A percentile compares a stretch with the other conserved stretches of the same genome.
phyloP scores from a whole-genome alignment of 805 yeast species.

The Candida taoyuanica region DNA sequence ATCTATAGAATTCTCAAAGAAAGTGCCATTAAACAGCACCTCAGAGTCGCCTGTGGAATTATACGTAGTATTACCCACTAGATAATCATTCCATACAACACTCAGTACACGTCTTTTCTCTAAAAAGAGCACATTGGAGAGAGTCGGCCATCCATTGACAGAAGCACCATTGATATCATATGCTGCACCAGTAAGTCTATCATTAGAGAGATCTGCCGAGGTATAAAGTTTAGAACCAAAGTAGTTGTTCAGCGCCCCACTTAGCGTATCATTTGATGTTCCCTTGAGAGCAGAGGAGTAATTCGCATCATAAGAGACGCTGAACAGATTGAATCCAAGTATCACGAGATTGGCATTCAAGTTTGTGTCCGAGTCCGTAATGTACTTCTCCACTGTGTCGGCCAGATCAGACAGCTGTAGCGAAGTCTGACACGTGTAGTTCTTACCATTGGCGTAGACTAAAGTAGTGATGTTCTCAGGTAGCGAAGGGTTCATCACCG shows the following conservation, averaged over 20 bases:
- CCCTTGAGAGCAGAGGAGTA: neutral
- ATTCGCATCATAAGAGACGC: slow-evolving; percentile 3
- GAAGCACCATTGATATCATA: slow-evolving; percentile 15
- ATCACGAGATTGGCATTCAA: slow-evolving; percentile 41
- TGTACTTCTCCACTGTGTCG: slow-evolving; percentile 29
- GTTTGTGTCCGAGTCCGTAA: slow-evolving; percentile 40
- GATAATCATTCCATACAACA: slow-evolving; percentile 28
- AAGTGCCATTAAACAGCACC: slow-evolving; percentile 21
- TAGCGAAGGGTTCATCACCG: slow-evolving; percentile 22
- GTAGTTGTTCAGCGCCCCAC: slow-evolving; percentile 17
- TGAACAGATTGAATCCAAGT: slow-evolving; percentile 35
- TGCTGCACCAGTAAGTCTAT: slow-evolving; percentile 20
- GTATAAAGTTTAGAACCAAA: slow-evolving; percentile 27
- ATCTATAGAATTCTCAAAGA: slow-evolving; percentile 5
- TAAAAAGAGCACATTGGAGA: slow-evolving; percentile 32
- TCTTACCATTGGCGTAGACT: slow-evolving; percentile 13
- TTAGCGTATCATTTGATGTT: slow-evolving; percentile 22
- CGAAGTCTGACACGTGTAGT: slow-evolving; percentile 23
- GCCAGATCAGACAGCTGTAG: slow-evolving; percentile 27
- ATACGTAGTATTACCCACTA: slow-evolving; percentile 30
- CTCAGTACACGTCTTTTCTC: slow-evolving; percentile 34
- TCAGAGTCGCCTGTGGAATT: slow-evolving; percentile 19
- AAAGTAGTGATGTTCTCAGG: slow-evolving; percentile 3
- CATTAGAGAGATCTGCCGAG: slow-evolving; percentile 24
- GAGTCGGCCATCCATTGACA: slow-evolving; percentile 32